Percentiles rank a stretch among this genome's conserved stretches.
Evolutionary conservation across 805 yeast genomes (phyloP).

Genomic region (Vanderwaltozyma verrucispora): DNA sequence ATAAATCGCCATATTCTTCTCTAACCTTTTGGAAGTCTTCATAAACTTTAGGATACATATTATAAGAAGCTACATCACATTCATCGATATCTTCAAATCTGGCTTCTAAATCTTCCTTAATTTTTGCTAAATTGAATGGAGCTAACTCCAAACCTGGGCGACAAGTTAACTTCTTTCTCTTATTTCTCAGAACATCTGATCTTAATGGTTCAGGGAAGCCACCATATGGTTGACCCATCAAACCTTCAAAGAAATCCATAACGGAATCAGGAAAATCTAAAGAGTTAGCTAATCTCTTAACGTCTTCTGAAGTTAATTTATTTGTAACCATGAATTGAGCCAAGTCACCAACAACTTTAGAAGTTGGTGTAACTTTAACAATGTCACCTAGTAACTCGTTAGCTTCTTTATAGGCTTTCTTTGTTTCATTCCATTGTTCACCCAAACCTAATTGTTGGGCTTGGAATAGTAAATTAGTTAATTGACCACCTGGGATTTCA

Average conservation of each 20-base stretch:
- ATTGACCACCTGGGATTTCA: slow-evolving; percentile 99
- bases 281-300: slow-evolving; percentile 73
- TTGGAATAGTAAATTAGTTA: slow-evolving; percentile 95
- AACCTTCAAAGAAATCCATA: slow-evolving; percentile 95
- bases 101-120: slow-evolving; percentile 61
- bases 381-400: slow-evolving; percentile 88
- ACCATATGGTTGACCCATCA: slow-evolving; percentile 98
- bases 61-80: slow-evolving; percentile 86
- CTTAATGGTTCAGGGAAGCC: slow-evolving; percentile 99
- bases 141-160: slow-evolving; percentile 89
- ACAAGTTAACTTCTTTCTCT: slow-evolving; percentile 77
- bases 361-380: slow-evolving; percentile 97
- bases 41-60: slow-evolving; percentile 97
- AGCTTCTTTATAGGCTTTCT: slow-evolving; percentile 87
- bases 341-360: slow-evolving; percentile 98
- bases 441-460: slow-evolving; percentile 99
- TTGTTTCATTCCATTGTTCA: slow-evolving; percentile 92
- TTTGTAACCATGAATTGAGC: slow-evolving; percentile 99
- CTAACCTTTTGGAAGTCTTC: slow-evolving; percentile 70
- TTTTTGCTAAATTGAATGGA: slow-evolving; percentile 68
- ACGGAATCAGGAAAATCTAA: slow-evolving; percentile 99
- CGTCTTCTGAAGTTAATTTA: slow-evolving; percentile 78
- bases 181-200: slow-evolving; percentile 78
- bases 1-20: slow-evolving; percentile 82
- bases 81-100: slow-evolving; percentile 78